Evolutionary conservation across 257 asterid species (phyloP).

Genomic region (Petunia axillaris): DNA sequence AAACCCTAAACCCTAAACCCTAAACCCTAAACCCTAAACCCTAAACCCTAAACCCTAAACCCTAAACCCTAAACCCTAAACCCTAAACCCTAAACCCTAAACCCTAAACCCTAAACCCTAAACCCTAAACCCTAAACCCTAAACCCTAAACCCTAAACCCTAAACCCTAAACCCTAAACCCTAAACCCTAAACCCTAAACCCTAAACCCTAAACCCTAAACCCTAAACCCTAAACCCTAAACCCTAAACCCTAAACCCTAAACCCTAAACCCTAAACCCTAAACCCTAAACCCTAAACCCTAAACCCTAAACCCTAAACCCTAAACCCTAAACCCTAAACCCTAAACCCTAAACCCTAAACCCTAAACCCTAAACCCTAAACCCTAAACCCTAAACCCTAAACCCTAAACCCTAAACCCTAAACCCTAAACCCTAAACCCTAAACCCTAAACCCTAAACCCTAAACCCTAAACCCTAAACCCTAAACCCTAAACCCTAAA

Average conservation of each 20-base stretch:
- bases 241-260: constrained; percentile 2
- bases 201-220: neutral
- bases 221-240: neutral
- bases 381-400: constrained; percentile 26
- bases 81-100: too few relatives aligned
- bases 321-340: constrained; percentile 14
- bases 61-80: too few relatives aligned
- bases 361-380: constrained; percentile 26
- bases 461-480: constrained; percentile 23
- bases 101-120: too few relatives aligned
- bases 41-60: too few relatives aligned
- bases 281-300: constrained; percentile 26
- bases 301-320: constrained; percentile 26
- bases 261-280: constrained; percentile 23
- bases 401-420: constrained; percentile 26
- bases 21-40: too few relatives aligned
- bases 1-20: too few relatives aligned
- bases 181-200: constrained; percentile 24
- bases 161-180: constrained; percentile 23
- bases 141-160: constrained; percentile 17
- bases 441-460: constrained; percentile 26
- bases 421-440: constrained; percentile 26
- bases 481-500: constrained; percentile 13
- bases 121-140: too few relatives aligned
- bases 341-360: constrained; percentile 26